Evolutionary conservation across 2,329 filamentous ascomycete species (phyloP), one percentile per base, ranked within the genome.

Genomic region (Fusarium buxicola): DNA sequence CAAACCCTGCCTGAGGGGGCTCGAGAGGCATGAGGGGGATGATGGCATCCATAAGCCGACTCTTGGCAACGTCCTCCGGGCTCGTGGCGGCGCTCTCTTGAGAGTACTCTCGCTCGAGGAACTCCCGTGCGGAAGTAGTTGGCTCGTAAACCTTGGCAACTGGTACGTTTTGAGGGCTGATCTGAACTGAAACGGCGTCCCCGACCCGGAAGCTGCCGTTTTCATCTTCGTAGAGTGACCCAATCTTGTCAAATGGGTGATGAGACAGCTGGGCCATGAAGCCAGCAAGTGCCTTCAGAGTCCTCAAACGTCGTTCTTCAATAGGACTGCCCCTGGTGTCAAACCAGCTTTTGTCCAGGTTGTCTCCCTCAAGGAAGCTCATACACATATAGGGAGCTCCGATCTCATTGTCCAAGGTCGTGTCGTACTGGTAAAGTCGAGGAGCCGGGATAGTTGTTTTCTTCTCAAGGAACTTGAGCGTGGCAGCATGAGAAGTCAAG

Each of bases 381-480:
- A 31, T 52, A 18, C 55, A 58, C 8, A 58, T 10, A 35, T 52
- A 58, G 5, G 55, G 48, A 12, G 48, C 48, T 4, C n/a, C 36
- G 25, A 58, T 58, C 48, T 52, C 47, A 15, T 53, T 58, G 8
- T 39, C 18, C 7, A 27, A 25, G 7, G 41, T 35, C 3, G 36
- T 44, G 24, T 58, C 55, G 11, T 35, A 16, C 8, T 21, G 15
- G 21, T 41, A 48, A 16, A 53, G 25, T 25, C 27, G 11, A 30
- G 55, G 55, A 8, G 30, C 40, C 2, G 55, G 47, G 24, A 48
- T 41, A 10, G 18, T 25, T 3, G 47, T 52, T 10, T 40, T 45
- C 4, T 48, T 12, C 31, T 35, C 31, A n/a, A 58, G 25, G 8
- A 58, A 30, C 12, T 31, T 27, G 25, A 58, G 24, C 16, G 49